Conservation (phyloP, 331 rosid genomes). For the Prunus yedoensis region DNA sequence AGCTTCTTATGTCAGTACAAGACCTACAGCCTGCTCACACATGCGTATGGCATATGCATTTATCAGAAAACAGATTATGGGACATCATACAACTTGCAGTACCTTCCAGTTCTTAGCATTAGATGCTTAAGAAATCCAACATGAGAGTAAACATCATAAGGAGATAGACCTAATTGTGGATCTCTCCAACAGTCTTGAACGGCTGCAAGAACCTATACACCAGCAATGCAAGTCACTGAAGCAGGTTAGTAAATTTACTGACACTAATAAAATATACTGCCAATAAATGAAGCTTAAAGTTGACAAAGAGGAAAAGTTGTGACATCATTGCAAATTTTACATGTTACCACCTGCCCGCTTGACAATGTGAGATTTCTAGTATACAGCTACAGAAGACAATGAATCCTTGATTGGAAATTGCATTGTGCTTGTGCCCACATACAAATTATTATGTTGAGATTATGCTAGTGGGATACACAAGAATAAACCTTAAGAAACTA, state of each 20-base stretch:
- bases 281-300: constrained; percentile 4
- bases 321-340: background rate
- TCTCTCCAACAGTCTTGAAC: constrained; percentile 92
- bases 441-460: background rate
- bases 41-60: background rate
- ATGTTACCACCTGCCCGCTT: background rate
- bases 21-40: background rate
- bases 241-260: background rate
- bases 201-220: constrained; percentile 71
- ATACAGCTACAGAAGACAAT: background rate
- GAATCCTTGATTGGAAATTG: background rate
- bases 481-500: background rate
- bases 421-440: background rate
- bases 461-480: background rate
- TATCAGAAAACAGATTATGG: background rate
- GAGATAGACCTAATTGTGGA: constrained; percentile 71
- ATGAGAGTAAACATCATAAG: constrained; percentile 76
- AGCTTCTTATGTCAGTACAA: background rate
- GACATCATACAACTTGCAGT: constrained; percentile 17
- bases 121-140: constrained; percentile 88
- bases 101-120: constrained; percentile 96
- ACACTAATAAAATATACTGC: constrained; percentile 4
- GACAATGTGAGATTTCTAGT: background rate
- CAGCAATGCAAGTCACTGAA: constrained; percentile 31
- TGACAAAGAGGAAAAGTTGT: background rate